A percentile compares a stretch with the other conserved stretches of the same genome.
phyloP scores from a whole-genome alignment of 2,329 filamentous ascomycete species.

The Sordariomycetes sp. region DNA sequence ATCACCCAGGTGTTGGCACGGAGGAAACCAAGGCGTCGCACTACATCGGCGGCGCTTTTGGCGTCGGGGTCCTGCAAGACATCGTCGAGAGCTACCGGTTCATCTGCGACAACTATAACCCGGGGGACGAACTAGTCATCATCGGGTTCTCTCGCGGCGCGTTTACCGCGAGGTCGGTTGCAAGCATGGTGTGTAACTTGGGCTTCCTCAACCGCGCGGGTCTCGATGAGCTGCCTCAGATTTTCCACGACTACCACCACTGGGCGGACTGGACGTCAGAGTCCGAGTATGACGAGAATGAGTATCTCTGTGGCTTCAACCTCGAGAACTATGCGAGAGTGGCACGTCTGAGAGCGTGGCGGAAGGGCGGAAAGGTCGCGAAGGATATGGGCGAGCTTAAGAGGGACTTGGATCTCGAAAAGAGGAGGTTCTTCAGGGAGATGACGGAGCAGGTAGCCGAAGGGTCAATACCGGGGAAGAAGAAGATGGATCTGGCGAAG shows the following conservation, averaged over 20 bases:
- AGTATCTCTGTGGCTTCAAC: constrained; percentile 1
- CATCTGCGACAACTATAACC: constrained; percentile 19
- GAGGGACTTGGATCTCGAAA: neutral
- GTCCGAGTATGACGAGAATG: neutral
- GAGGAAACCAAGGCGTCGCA: constrained; percentile 11
- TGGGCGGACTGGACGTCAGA: constrained; percentile 1
- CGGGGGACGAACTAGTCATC: constrained; percentile 16
- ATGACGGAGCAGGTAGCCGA: neutral
- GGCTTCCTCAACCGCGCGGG: constrained; percentile 13
- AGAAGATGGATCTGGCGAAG: constrained; percentile 23
- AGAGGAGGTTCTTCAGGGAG: neutral
- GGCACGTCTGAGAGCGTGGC: neutral
- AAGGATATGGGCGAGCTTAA: neutral
- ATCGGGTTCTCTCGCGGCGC: constrained; percentile 17
- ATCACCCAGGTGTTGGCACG: constrained; percentile 20
- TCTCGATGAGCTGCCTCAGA: constrained; percentile 13
- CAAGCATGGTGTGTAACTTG: constrained; percentile 13
- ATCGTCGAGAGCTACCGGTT: constrained; percentile 16
- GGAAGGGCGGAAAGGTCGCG: neutral
- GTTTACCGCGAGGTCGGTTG: constrained; percentile 16
- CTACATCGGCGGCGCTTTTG: constrained; percentile 12
- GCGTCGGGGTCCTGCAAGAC: constrained; percentile 11
- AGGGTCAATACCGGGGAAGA: neutral
- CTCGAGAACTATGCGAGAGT: constrained; percentile 1
- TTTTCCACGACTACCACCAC: constrained; percentile 12